Conservation (phyloP, 2,329 filamentous ascomycete species). For the Fusarium multiceps region DNA sequence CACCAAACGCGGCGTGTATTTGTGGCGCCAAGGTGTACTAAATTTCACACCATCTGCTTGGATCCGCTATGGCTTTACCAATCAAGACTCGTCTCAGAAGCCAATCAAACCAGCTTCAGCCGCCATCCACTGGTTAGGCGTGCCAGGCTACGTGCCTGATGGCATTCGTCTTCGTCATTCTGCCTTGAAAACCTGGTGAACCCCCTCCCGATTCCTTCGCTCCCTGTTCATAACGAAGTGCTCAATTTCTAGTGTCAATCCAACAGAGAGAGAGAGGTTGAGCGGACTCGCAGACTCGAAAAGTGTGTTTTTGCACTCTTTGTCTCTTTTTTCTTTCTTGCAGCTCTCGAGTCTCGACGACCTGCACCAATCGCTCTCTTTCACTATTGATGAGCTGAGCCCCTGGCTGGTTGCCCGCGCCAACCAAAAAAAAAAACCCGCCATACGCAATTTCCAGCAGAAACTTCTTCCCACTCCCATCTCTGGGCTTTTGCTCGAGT, state of each 20-base stretch:
- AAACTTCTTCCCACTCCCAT: slow-evolving; percentile 27
- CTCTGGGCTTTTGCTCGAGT: slow-evolving; percentile 25
- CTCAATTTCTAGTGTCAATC: slow-evolving; percentile 40
- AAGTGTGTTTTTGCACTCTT: slow-evolving; percentile 23
- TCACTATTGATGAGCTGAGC: slow-evolving; percentile 29
- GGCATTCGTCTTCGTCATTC: slow-evolving; percentile 43
- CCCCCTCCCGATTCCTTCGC: slow-evolving; percentile 45
- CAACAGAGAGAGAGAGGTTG: slow-evolving; percentile 14
- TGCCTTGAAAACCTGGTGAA: slow-evolving; percentile 48
- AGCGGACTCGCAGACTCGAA: slow-evolving; percentile 34
- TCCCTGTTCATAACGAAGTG: slow-evolving; percentile 44
- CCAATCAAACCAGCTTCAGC: slow-evolving; percentile 12
- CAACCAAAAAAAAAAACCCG: slow-evolving; percentile 30
- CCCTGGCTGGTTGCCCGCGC: slow-evolving; percentile 32
- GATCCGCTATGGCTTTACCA: slow-evolving; percentile 2
- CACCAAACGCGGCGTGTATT: slow-evolving; percentile 27
- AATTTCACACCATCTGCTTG: slow-evolving; percentile 32
- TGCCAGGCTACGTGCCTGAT: slow-evolving; percentile 39
- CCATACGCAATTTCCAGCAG: slow-evolving; percentile 46
- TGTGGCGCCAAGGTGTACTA: slow-evolving; percentile 40
- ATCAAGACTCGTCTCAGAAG: slow-evolving; percentile 7
- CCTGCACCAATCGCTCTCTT: slow-evolving; percentile 9
- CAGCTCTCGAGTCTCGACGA: slow-evolving; percentile 32
- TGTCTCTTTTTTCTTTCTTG: slow-evolving; percentile 15
- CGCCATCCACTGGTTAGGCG: slow-evolving; percentile 7